These are phyloP conservation scores for Apophysomyces elegans DNA, from an alignment of 371 early-diverging fungal genomes.

Conservation along the genomic window DNA sequence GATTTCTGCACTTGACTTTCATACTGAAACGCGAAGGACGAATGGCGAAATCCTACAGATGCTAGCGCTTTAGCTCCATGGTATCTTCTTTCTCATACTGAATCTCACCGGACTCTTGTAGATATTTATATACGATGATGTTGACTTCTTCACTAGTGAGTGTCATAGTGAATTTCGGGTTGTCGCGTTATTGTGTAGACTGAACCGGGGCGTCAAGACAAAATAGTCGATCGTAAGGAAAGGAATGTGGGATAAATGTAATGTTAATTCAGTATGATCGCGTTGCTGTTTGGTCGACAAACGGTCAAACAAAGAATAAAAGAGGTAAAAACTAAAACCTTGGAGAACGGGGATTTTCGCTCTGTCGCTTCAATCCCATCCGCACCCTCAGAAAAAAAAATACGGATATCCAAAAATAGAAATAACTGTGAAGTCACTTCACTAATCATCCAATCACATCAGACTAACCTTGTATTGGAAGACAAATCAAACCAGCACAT, in stretches of 20 bases:
- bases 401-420: not conserved
- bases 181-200: constrained; percentile 1
- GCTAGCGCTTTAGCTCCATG: not conserved
- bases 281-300: constrained; percentile 4
- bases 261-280: constrained; percentile 2
- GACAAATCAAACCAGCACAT: not conserved
- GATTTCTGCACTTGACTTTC: constrained; percentile 83
- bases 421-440: not conserved
- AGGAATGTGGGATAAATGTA: not conserved
- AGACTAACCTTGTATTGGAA: not conserved
- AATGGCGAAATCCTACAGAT: constrained; percentile 84
- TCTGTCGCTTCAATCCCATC: constrained; percentile 1
- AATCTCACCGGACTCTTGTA: constrained; percentile 87
- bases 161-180: constrained; percentile 49
- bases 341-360: constrained; percentile 7
- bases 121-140: constrained; percentile 90
- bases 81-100: constrained; percentile 10
- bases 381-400: constrained; percentile 4
- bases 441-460: not conserved
- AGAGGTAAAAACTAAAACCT: not conserved
- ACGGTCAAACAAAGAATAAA: not conserved
- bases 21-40: constrained; percentile 88
- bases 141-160: constrained; percentile 94
- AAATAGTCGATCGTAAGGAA: constrained; percentile 11
- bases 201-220: constrained; percentile 6